Percentiles rank a stretch among this genome's conserved stretches.
Evolutionary conservation across 805 yeast genomes (phyloP).

Genomic region (Ogataea thermomethanolica): DNA sequence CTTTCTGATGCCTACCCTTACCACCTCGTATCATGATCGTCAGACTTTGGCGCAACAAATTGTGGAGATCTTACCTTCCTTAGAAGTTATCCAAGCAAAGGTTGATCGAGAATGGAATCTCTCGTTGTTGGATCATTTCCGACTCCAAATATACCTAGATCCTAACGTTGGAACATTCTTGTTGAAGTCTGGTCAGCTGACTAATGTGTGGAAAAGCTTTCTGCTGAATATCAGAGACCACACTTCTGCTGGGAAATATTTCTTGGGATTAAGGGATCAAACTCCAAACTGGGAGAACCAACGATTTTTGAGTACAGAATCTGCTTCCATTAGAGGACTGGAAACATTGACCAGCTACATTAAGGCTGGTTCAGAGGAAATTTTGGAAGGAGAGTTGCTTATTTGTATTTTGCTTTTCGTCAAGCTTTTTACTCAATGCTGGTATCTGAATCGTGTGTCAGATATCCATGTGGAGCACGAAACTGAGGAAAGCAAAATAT

Average conservation of each 20-base stretch:
- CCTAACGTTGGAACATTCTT: conserved; percentile 36
- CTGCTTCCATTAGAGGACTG: conserved; percentile 18
- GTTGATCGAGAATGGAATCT: conserved; percentile 50
- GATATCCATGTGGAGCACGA: conserved; percentile 71
- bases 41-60: conserved; percentile 49
- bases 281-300: conserved; percentile 14
- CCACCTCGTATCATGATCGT: conserved; percentile 49
- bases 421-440: conserved; percentile 54
- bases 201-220: conserved; percentile 19
- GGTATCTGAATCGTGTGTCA: conserved; percentile 51
- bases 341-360: conserved; percentile 25
- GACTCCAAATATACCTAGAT: conserved; percentile 32
- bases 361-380: conserved; percentile 22
- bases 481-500: conserved; percentile 45
- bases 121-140: conserved; percentile 28
- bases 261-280: too few species aligned
- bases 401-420: conserved; percentile 44
- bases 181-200: conserved; percentile 38
- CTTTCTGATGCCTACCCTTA: conserved; percentile 51
- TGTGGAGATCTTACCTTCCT: conserved; percentile 50
- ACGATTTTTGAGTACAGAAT: conserved; percentile 12
- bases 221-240: too few species aligned
- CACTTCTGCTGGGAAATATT: too few species aligned
- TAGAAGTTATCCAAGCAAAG: conserved; percentile 42
- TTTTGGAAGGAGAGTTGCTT: conserved; percentile 28